Evolutionary conservation across 1,284 basidiomycete species (phyloP).

Genomic region (Pholiota adiposa): DNA sequence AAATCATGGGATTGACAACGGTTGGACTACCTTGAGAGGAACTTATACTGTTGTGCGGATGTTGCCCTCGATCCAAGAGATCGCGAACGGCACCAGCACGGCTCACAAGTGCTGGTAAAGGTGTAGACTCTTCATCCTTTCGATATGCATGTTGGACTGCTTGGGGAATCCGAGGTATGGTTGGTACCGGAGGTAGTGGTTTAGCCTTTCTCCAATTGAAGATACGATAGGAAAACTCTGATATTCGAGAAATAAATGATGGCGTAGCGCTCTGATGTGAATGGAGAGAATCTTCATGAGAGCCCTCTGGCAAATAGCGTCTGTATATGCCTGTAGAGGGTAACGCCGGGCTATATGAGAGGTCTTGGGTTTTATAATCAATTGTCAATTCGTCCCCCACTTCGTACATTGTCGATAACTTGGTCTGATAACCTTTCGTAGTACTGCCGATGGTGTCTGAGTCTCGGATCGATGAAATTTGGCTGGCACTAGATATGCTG

Average conservation of each 20-base stretch:
- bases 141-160: slow-evolving; percentile 44
- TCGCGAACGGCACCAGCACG: slow-evolving; percentile 52
- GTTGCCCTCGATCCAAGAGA: slow-evolving; percentile 55
- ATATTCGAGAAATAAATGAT: slow-evolving; percentile 53
- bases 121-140: slow-evolving; percentile 47
- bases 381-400: slow-evolving; percentile 15
- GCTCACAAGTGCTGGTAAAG: slow-evolving; percentile 52
- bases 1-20: background rate
- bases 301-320: slow-evolving; percentile 24
- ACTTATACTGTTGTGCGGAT: slow-evolving; percentile 49
- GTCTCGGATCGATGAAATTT: slow-evolving; percentile 22
- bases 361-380: slow-evolving; percentile 16
- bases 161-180: slow-evolving; percentile 47
- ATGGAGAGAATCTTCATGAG: slow-evolving; percentile 28
- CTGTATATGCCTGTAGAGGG: slow-evolving; percentile 30
- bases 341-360: slow-evolving; percentile 27
- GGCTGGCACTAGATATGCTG: slow-evolving; percentile 22
- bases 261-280: slow-evolving; percentile 51
- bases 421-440: slow-evolving; percentile 23
- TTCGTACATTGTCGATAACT: slow-evolving; percentile 24
- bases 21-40: slow-evolving; percentile 27
- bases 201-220: slow-evolving; percentile 50
- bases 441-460: slow-evolving; percentile 25
- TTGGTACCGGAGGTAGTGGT: slow-evolving; percentile 60
- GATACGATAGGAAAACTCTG: slow-evolving; percentile 41